Conservation (phyloP, 2,329 filamentous ascomycete species). For the Phyllachora maydis region DNA sequence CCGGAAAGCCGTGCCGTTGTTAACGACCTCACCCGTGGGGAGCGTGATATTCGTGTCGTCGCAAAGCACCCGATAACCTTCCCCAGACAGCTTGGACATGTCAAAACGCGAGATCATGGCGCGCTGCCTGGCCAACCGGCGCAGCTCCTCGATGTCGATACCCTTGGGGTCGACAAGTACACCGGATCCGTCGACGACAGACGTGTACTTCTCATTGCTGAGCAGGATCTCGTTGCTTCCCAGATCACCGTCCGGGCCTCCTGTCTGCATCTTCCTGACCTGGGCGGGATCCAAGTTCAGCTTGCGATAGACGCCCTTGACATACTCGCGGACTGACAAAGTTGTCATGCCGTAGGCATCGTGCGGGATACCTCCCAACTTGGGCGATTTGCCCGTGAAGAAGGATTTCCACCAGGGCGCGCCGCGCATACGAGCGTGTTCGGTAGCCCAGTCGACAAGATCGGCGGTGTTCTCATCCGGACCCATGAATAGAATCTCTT, state of each 20-base stretch:
- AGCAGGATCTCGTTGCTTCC: slow-evolving; percentile 96
- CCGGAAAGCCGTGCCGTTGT: slow-evolving; percentile 87
- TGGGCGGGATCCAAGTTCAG: slow-evolving; percentile 68
- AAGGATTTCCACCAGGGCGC: slow-evolving; percentile 99
- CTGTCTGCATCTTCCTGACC: slow-evolving; percentile 90
- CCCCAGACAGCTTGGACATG: slow-evolving; percentile 59
- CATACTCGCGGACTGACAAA: slow-evolving; percentile 84
- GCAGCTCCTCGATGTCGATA: slow-evolving; percentile 63
- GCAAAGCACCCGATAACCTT: slow-evolving; percentile 80
- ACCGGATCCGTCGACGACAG: slow-evolving; percentile 90
- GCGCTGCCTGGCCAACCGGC: slow-evolving; percentile 67
- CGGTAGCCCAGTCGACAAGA: slow-evolving; percentile 95
- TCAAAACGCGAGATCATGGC: slow-evolving; percentile 85
- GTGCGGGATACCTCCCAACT: slow-evolving; percentile 89
- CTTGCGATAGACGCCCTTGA: slow-evolving; percentile 94
- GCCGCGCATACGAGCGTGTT: slow-evolving; percentile 69
- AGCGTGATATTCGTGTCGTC: slow-evolving; percentile 82
- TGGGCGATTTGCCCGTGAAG: slow-evolving; percentile 97
- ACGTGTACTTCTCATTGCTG: slow-evolving; percentile 85
- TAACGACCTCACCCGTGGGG: slow-evolving; percentile 66
- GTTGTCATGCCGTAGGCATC: slow-evolving; percentile 97
- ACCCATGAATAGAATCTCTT: slow-evolving; percentile 97
- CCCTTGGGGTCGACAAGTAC: slow-evolving; percentile 88
- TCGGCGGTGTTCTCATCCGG: slow-evolving; percentile 98
- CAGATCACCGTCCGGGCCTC: slow-evolving; percentile 87